Base-by-base conservation (phyloP, 768 basidiomycete species). In the Coprinopsis marcescibilis region DNA sequence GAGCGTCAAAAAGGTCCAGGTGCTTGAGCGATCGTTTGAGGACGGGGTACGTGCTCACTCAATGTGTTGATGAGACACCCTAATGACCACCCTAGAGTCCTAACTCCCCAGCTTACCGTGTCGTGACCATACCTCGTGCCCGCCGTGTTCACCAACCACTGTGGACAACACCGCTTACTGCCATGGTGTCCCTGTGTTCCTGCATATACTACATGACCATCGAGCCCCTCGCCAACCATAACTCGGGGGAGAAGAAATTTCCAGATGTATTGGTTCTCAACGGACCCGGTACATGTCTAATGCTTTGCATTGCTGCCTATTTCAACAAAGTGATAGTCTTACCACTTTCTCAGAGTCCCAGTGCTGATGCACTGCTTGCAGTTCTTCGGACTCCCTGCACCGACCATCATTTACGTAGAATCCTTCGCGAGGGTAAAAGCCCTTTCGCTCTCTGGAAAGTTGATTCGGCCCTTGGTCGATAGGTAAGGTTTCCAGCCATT, bases 211-310 rank as follows among this genome's bases (percentile, higher is more conserved):
- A 78, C 51, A 57, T 92, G 49, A 74, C 78, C 0, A 37, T 89
- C 26, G 49, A 57, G 1, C 86, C 85, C 2, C 48, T 81, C 7
- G 51, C 71, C n/a, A 51, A 49, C 43, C 51, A 55, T 29, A 57
- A 51, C 39, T 42, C 41, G 13, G 36, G 38, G 29, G 46, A 14
- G 49, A 67, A 52, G 27, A 43, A 29, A 3, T 80, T 81, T 56
- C 77, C 81, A 21, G 91, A 97, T 48, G 67, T 90, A 23, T 69
- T 99, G 40, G 67, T 99, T 42, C 65, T 98, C 23, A 98, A 98
- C 62, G 96, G 96, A 1, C 96, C 96, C 0, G 95, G 96, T 13
- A 97, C 95, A 4, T 94, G 90, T 60, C 80, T 94, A 26, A 69
- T 85, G 4, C 71, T 98, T 4, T 89, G 85, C 48, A 49, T 77